These are phyloP conservation scores for Poronia punctata DNA, from an alignment of 495 filamentous ascomycete species.

Conservation along the genomic window DNA sequence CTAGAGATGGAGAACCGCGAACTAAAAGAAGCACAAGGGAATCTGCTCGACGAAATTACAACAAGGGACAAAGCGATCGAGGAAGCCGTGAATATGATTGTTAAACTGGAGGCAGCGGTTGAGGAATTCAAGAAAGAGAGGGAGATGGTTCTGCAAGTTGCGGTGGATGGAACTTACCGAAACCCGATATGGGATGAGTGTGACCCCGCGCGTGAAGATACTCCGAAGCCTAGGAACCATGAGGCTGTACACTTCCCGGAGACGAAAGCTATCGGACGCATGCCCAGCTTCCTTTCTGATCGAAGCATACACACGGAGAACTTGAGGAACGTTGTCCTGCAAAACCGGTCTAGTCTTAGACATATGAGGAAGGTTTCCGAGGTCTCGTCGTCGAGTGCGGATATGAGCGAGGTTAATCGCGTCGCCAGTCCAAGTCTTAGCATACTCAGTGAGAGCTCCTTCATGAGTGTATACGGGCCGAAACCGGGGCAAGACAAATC, in stretches of 20 bases:
- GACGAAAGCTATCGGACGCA: constrained; percentile 34
- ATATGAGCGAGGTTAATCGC: constrained; percentile 27
- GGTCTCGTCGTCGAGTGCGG: constrained; percentile 30
- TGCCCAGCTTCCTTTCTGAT: constrained; percentile 63
- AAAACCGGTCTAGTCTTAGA: constrained; percentile 37
- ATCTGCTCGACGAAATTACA: constrained; percentile 56
- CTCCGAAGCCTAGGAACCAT: constrained; percentile 16
- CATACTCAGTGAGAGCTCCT: constrained; percentile 73
- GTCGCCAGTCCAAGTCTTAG: constrained; percentile 61
- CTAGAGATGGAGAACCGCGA: constrained; percentile 49
- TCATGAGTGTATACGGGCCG: constrained; percentile 58
- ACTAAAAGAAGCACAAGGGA: constrained; percentile 23
- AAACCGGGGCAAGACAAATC: constrained; percentile 18
- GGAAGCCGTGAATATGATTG: constrained; percentile 77
- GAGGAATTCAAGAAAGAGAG: constrained; percentile 45
- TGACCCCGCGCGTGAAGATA: constrained; percentile 7
- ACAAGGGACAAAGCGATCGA: constrained; percentile 70
- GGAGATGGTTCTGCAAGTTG: constrained; percentile 34
- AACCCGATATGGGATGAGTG: constrained; percentile 3
- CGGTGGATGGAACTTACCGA: constrained; percentile 25
- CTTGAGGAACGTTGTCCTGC: constrained; percentile 57
- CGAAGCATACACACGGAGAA: constrained; percentile 55
- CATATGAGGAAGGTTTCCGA: constrained; percentile 33
- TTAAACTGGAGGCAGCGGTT: constrained; percentile 61
- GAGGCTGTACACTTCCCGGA: constrained; percentile 14